Conservation (phyloP, 164 flowering plant genomes). For the Malania oleifera region DNA sequence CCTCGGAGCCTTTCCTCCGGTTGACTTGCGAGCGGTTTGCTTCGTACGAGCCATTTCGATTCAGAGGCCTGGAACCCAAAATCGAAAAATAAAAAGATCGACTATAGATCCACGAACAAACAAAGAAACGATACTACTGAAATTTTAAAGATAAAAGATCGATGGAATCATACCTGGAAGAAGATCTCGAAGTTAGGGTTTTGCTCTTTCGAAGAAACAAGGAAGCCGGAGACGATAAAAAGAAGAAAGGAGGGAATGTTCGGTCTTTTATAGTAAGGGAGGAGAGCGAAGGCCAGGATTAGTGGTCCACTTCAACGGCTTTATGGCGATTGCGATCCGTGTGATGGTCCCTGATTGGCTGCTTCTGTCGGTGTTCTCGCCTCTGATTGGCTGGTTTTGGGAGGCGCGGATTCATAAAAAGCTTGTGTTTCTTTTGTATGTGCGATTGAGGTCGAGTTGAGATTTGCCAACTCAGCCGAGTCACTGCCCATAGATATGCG, state of each 20-base stretch:
- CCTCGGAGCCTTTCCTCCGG: slow-evolving; percentile 55
- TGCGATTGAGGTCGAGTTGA: not conserved
- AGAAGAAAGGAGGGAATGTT: no score
- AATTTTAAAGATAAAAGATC: no score
- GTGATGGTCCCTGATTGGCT: no score
- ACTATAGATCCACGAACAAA: no score
- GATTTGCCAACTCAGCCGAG: not conserved
- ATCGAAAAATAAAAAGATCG: not conserved
- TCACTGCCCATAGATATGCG: no score
- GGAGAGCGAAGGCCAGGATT: not conserved
- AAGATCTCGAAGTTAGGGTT: no score
- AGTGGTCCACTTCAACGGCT: slow-evolving; percentile 13
- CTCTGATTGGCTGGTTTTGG: slow-evolving; percentile 15
- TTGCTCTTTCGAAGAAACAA: no score
- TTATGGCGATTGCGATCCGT: not conserved
- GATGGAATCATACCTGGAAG: not conserved
- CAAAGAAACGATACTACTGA: no score
- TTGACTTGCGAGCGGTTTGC: slow-evolving; percentile 55
- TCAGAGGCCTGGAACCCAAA: slow-evolving; percentile 3
- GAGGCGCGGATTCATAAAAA: slow-evolving; percentile 19
- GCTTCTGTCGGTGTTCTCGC: slow-evolving; percentile 14
- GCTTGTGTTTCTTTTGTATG: slow-evolving; percentile 26
- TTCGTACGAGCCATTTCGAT: slow-evolving; percentile 48
- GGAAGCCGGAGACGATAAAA: not conserved
- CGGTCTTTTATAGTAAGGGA: not conserved